A percentile compares a stretch with the other conserved stretches of the same genome.
These are phyloP conservation scores for Eimeria tenella DNA, from an alignment of 169 alveolate genomes.

Conservation along the genomic window DNA sequence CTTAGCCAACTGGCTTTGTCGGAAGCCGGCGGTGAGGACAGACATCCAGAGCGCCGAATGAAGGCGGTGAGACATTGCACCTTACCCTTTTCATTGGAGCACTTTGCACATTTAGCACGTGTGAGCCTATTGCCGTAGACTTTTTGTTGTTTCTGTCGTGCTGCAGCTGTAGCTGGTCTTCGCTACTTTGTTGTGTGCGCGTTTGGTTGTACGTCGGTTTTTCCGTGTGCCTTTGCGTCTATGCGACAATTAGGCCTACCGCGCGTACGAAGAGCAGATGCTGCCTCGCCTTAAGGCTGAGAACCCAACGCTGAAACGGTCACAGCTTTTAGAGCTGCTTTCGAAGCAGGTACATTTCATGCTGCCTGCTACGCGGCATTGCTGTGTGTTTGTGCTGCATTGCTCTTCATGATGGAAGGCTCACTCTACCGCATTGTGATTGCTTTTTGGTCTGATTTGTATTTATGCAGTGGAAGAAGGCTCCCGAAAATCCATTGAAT, in stretches of 20 bases:
- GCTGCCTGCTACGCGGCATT: too few relatives aligned
- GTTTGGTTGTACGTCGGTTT: background rate
- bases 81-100: background rate
- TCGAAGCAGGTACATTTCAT: constrained; percentile 30
- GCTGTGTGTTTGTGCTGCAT: too few relatives aligned
- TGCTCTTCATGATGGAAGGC: too few relatives aligned
- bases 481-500: constrained; percentile 74
- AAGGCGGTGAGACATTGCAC: constrained; percentile 41
- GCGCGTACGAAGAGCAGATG: constrained; percentile 75
- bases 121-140: background rate
- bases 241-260: constrained; percentile 34
- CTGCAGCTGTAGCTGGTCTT: too few relatives aligned
- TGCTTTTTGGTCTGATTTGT: background rate
- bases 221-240: background rate
- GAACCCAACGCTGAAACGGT: constrained; percentile 73
- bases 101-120: background rate
- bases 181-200: too few relatives aligned
- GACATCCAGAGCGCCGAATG: constrained; percentile 76
- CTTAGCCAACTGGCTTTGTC: constrained; percentile 49
- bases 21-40: constrained; percentile 59
- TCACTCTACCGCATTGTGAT: too few relatives aligned
- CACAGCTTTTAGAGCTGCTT: constrained; percentile 63
- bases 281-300: constrained; percentile 74
- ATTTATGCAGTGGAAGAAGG: constrained; percentile 71
- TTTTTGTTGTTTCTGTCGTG: background rate